Percentiles rank a stretch among this genome's conserved stretches.
These are phyloP conservation scores for Aspergillus mulundensis DNA, from an alignment of 495 filamentous ascomycete genomes.

Conservation along the genomic window DNA sequence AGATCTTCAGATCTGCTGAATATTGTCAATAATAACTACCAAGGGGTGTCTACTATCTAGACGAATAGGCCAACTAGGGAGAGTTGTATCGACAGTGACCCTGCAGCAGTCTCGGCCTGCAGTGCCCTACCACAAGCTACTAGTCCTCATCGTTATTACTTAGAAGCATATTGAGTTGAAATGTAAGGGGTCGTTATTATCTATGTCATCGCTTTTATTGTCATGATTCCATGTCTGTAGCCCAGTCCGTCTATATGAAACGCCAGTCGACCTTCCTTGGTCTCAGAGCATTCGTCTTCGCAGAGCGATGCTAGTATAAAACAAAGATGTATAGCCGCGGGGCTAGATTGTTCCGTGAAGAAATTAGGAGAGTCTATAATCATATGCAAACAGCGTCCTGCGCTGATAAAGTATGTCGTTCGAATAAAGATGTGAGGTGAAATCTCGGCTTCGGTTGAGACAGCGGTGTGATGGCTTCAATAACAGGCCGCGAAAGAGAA, in stretches of 20 bases:
- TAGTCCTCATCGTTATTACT: no score
- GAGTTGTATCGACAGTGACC: background rate
- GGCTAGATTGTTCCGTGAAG: background rate
- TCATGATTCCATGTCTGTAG: conserved; percentile 2
- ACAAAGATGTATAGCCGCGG: background rate
- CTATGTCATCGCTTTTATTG: background rate
- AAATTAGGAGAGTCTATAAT: conserved; percentile 15
- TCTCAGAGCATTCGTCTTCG: background rate
- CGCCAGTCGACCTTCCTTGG: conserved; percentile 5
- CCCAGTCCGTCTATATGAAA: conserved; percentile 16
- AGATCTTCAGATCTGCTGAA: background rate
- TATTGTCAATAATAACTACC: background rate
- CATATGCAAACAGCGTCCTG: conserved; percentile 19
- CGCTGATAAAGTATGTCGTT: conserved; percentile 8
- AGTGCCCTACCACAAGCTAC: no score
- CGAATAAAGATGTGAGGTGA: background rate
- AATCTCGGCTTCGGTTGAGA: background rate
- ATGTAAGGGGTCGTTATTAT: background rate
- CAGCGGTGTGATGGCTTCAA: background rate
- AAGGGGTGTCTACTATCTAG: no score
- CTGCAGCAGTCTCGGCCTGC: no score
- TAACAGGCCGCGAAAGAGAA: background rate
- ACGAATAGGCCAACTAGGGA: background rate
- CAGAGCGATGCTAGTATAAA: conserved; percentile 4
- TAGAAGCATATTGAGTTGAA: no score